phyloP scores from a whole-genome alignment of 202 grass and related monocot species.

The Cymbopogon flexuosus region DNA sequence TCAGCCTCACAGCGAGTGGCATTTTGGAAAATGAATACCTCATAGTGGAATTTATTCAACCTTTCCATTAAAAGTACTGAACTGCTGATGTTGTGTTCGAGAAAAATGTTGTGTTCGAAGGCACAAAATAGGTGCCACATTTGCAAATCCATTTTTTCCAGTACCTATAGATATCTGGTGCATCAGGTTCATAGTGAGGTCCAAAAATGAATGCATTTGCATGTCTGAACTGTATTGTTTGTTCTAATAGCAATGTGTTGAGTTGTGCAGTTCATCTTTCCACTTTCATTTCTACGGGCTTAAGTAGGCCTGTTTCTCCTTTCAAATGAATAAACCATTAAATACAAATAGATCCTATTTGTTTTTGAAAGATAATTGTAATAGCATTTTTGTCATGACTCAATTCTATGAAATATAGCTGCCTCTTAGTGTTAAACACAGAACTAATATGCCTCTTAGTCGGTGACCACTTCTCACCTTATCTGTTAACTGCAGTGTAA shows the following conservation, averaged over 20 bases:
- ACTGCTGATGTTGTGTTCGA: neutral
- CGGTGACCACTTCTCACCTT: neutral
- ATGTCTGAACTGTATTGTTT: neutral
- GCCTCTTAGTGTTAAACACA: neutral
- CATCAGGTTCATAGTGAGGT: neutral
- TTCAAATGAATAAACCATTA: neutral
- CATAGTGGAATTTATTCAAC: neutral
- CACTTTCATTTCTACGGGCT: neutral
- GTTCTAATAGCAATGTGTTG: neutral
- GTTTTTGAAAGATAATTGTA: neutral
- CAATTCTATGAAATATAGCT: neutral
- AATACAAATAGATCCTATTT: neutral
- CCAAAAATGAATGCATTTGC: neutral
- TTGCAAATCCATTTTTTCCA: neutral
- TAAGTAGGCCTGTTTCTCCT: neutral
- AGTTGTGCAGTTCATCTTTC: neutral
- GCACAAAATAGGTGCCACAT: neutral
- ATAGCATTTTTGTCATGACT: neutral
- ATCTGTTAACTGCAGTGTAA: conserved; percentile 14
- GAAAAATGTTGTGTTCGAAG: neutral
- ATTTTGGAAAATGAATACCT: neutral
- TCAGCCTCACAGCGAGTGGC: neutral
- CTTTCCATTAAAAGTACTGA: neutral
- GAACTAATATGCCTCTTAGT: neutral
- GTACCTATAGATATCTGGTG: neutral